Base-by-base conservation (phyloP, 305 asterid genomes). In the Fraxinus angustifolia region DNA sequence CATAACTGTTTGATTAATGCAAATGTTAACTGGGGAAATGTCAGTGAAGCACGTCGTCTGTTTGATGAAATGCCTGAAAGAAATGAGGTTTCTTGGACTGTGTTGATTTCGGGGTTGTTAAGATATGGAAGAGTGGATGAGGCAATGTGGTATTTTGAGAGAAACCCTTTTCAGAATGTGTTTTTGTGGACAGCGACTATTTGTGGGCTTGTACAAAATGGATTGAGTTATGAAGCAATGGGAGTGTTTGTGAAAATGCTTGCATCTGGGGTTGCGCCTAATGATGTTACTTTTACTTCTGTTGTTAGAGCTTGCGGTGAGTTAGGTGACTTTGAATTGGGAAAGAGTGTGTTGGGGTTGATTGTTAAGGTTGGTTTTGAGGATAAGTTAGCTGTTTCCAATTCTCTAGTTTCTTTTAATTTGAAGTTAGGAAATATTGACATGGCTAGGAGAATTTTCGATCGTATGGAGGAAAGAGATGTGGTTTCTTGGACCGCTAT, bases 401-500 rank as follows among this genome's bases (percentile, higher is more conserved):
- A 94, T 90, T 92, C 98, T 75, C 85, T 93, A 87, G 88, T 89
- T 77, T 87, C 84, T 0, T 87, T 92, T 35, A 87, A 82, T 76
- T 81, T 93, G 77, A 87, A 89, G 81, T 84, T 88, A 31, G 86
- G 92, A 34, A 91, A 86, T 79, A 17, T 83, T 48, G 91, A 85
- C 70, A 86, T 84, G 70, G 97, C 96, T 12, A 83, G 89, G 87
- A 83, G 50, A 81, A 85, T 81, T 21, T 94, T 94, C 79, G 89
- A 87, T 82, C 45, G 85, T 71, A 91, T 93, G 92, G 85, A 82
- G 81, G 82, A 77, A 34, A 90, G 81, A 88, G 97, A 94, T 84
- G 97, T 94, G 23, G 85, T 91, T 87, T 93, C 98, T 16, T 94
- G 97, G 98, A 94, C 98, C 2, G 90, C 97, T 0, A 91, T 94